Base-by-base conservation (phyloP, 2,329 filamentous ascomycete genomes). In the Xylariaceae sp. region DNA sequence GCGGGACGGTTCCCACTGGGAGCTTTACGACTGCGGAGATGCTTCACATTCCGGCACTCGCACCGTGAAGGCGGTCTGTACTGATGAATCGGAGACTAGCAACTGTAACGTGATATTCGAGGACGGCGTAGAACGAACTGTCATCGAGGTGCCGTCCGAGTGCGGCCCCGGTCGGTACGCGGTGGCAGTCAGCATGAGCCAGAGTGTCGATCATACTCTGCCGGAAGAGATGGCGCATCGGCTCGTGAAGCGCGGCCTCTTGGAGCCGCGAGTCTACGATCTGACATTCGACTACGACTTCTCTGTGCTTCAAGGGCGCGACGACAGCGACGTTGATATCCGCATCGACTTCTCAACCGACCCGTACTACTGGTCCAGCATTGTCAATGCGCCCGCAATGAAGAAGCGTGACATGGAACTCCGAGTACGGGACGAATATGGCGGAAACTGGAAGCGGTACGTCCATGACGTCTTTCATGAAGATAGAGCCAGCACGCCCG, bases 1-100 rank as follows among this genome's bases (percentile, higher is more conserved):
- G 63, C 68, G 75, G 21, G 74, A 79, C 55, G 75, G 76, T 8
- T 78, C 75, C 5, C 72, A 75, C 65, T 78, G 72, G 75, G 76
- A 76, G 31, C 37, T 79, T 9, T 74, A 73, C 47, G 62, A 70
- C 66, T 79, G 76, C 67, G 41, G 63, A 26, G 63, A 72, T 26
- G 49, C 52, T 4, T 43, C 58, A 3, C 65, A 57, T 50, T 67
- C 74, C 45, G 65, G 60, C 4, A 61, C 63, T n/a, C 73, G 75
- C 2, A 74, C 71, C 0, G 64, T 75, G 12, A 66, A 61, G 11
- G 70, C 71, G 60, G 60, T 76, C 2, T 78, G 71, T 59, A 75
- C 69, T 1, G 68, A 76, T 45, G 21, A 53, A 12, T 67, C 65
- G 2, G 64, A 67, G 3, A 51, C 64, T 49, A 68, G 61, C 60